Base-by-base conservation (phyloP, 2,329 filamentous ascomycete genomes). In the Thielaviopsis ethacetica region DNA sequence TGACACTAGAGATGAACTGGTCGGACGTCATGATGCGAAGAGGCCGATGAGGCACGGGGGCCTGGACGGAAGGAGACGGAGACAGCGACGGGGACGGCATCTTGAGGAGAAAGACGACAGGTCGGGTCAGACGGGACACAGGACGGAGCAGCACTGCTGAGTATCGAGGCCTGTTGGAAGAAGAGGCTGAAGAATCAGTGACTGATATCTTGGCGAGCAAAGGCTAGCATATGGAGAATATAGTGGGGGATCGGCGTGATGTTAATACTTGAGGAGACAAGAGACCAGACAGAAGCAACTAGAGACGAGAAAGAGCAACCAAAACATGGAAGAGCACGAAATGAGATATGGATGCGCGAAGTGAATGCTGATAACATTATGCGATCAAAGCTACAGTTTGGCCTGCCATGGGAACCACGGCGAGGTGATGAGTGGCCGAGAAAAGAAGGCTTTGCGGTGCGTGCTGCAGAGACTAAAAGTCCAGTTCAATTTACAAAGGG, bases 1-100 rank as follows among this genome's bases (percentile, higher is more conserved):
- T 78, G 64, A 81, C 71, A 67, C 74, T 78, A 63, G 73, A 73
- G 65, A 77, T 77, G 41, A 81, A 70, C 61, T 81, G 78, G 60
- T 78, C 73, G 21, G 71, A 70, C 52, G 73, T 75, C 65, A 73
- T 67, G 58, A 76, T 65, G 61, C 72, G 71, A 60, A 75, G 70
- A 59, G 68, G 71, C 63, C 74, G 73, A 65, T 73, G 74, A 51
- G 73, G 69, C 54, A 74, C 70, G 63, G 75, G 71, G 66, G 78
- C 71, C 59, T 76, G 71, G 60, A 76, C n/a, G n/a, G 44, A 21
- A 12, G n/a, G n/a, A 19, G 44, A 9, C 4, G n/a, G 44, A 21
- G 44, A 49, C 19, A n/a, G n/a, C n/a, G 30, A 34, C 30, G 30
- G 30, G 10, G 44, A 49, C 19, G 44, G n/a, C 44, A 49, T 49